These are phyloP conservation scores for Moesziomyces antarcticus DNA, from an alignment of 1,284 basidiomycete genomes.

Conservation along the genomic window DNA sequence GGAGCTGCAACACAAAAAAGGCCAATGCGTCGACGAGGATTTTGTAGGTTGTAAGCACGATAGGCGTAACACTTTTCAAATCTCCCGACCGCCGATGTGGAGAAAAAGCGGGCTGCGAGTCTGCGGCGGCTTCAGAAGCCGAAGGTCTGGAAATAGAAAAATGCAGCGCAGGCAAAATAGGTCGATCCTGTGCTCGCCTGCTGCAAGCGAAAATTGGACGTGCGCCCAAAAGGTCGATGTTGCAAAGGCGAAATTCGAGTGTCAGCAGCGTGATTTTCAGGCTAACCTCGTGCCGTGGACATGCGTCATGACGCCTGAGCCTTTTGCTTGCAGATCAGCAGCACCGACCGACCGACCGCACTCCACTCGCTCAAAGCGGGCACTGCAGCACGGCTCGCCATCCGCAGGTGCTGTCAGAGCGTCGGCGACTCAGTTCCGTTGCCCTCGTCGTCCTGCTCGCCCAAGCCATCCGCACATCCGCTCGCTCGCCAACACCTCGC, in stretches of 20 bases:
- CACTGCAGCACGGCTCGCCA: not conserved
- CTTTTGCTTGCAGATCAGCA: slow-evolving; percentile 22
- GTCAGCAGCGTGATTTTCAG: not conserved
- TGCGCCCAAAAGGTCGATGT: not conserved
- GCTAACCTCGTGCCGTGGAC: slow-evolving; percentile 8
- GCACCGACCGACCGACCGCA: too few relatives aligned
- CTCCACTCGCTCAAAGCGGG: too few relatives aligned
- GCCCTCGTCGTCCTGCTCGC: not conserved
- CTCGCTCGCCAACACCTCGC: slow-evolving; percentile 4
- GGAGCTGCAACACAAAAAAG: not conserved
- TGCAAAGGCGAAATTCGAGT: slow-evolving; percentile 2
- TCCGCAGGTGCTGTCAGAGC: not conserved
- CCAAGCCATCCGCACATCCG: slow-evolving; percentile 27
- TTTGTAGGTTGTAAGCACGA: not conserved
- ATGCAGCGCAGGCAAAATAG: slow-evolving; percentile 2
- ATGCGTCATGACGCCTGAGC: slow-evolving; percentile 38
- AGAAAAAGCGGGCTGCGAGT: not conserved
- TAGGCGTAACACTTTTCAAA: not conserved
- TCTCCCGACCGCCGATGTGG: not conserved
- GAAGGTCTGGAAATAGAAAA: slow-evolving; percentile 18
- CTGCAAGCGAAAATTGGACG: not conserved
- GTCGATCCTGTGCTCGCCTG: slow-evolving; percentile 18
- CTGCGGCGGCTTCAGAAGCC: not conserved
- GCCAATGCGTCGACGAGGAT: not conserved
- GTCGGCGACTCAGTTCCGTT: slow-evolving; percentile 32